Evolutionary conservation across 2,329 filamentous ascomycete genomes (phyloP), one percentile per base, ranked within the genome.

Genomic region (Herpotrichia juniperi): DNA sequence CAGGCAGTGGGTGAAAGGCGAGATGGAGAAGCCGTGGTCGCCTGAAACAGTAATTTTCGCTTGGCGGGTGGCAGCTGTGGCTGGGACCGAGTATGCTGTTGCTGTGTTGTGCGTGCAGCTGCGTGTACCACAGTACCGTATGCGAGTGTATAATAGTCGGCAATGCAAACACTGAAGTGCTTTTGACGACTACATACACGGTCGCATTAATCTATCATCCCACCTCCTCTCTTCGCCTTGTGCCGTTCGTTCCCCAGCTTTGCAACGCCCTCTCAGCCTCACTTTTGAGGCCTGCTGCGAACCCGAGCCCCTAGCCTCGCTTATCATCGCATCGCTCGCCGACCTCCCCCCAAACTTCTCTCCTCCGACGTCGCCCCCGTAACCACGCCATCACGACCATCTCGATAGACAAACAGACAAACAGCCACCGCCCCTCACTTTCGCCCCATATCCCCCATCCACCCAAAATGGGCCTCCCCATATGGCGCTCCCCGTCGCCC

Each of bases 401-500:
- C 51, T 48, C 59, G n/a, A n/a, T n/a, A n/a, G n/a, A n/a, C n/a
- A n/a, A n/a, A n/a, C n/a, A n/a, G n/a, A n/a, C n/a, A n/a, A n/a
- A n/a, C n/a, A n/a, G n/a, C n/a, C n/a, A n/a, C n/a, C 54, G 32
- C 56, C 50, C 57, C 53, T 60, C 52, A 28, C 43, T 31, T 32
- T 42, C n/a, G n/a, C n/a, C n/a, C 35, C 54, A 57, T 56, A 52
- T 30, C 51, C 46, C 42, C 44, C 43, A 55, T 53, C 50, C 51
- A 56, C 58, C 61, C 59, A 63, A 54, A 48, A 82, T 81, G 79
- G 79, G 79, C 62, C 75, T 81, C 63, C 79, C 78, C 56, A 79
- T 86, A 73, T 86, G 79, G 76, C 78, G 78, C 68, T 79, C 82
- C 65, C 81, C 81, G 46, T 75, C 78, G 34, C 75, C 78, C 42